Evolutionary conservation across 2,329 filamentous ascomycete species (phyloP), one percentile per base, ranked within the genome.

Genomic region (Didymella sp.): DNA sequence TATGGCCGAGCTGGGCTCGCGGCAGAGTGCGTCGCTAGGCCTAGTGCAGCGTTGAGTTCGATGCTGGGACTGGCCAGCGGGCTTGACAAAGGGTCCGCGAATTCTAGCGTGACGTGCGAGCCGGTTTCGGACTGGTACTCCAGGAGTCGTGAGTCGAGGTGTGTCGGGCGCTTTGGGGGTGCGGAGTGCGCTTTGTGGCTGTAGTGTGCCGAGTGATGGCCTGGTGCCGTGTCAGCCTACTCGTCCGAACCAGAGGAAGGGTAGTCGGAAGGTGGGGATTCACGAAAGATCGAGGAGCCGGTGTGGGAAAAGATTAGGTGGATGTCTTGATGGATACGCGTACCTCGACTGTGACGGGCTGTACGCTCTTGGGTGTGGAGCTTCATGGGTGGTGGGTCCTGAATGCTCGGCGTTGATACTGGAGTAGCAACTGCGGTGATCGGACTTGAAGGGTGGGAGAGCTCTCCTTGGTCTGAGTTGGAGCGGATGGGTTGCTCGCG

Each of bases 151-250:
- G 21, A 1, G 3, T 0, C 30, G 9, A 21, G 2, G 2, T 33
- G 9, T 13, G 8, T 11, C 6, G 19, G 7, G 38, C 25, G 7
- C 7, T 30, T 42, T 15, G 49, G 12, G 1, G 24, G 13, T 7
- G 28, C 31, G 4, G 35, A 35, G 15, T 22, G 48, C n/a, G 47
- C 35, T 30, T 41, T 28, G 1, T 37, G 28, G 45, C 45, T 15
- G 47, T 49, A 27, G 46, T 56, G 58, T 12, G 49, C 28, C 8
- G 53, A 58, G 15, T 57, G 50, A 31, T 65, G 62, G 48, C 61
- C 63, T 67, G 58, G 43, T 42, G 41, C 38, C 17, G n/a, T 38
- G 51, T 61, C 52, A 59, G 62, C 54, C 24, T 28, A 40, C 17
- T 42, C 24, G 11, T 35, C 24, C 50, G 33, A 25, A n/a, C 17